Base-by-base conservation (phyloP, 495 filamentous ascomycete genomes). In the Parathielavia appendiculata region DNA sequence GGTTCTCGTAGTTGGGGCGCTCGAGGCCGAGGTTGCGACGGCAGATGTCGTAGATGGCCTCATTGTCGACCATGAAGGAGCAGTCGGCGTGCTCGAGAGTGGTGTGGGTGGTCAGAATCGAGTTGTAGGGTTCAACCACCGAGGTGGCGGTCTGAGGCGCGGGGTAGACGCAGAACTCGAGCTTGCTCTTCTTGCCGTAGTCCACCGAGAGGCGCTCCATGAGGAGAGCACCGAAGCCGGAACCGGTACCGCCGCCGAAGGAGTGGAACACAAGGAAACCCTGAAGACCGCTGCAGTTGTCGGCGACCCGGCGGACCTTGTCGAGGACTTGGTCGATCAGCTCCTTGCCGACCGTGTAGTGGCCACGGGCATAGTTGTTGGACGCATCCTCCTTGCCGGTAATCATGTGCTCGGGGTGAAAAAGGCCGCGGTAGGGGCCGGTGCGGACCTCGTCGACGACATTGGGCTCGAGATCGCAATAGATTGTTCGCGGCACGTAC, bases 201-300 rank as follows among this genome's bases (percentile, higher is more conserved):
- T 97, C 93, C 68, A 93, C 87, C 41, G 93, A 96, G 57, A 98
- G 84, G 73, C 92, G 91, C 81, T 97, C 95, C 85, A 97, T 92
- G 67, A 97, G 81, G 61, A 97, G 86, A 60, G 93, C 92, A 78
- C 93, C 93, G 76, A 98, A 98, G 65, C 93, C 93, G 59, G 93
- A 98, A 69, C 93, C 93, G 64, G 93, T 98, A 76, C 93, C 93
- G 73, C 93, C 93, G 79, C 93, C 93, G 74, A 98, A 98, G 45
- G 95, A 97, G 84, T 98, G 93, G 85, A 98, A 98, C 68, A 98
- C 90, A 60, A 98, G 79, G 85, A 98, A 98, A 66, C 93, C 93
- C 71, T 98, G 93, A 54, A 98, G 90, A 80, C 92, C 91, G 64
- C 89, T 86, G 79, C 93, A 98, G 81, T 90, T 91, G 79, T 98